Conservation (phyloP, 2,329 filamentous ascomycete species). For the Penicillium sclerotigenum region DNA sequence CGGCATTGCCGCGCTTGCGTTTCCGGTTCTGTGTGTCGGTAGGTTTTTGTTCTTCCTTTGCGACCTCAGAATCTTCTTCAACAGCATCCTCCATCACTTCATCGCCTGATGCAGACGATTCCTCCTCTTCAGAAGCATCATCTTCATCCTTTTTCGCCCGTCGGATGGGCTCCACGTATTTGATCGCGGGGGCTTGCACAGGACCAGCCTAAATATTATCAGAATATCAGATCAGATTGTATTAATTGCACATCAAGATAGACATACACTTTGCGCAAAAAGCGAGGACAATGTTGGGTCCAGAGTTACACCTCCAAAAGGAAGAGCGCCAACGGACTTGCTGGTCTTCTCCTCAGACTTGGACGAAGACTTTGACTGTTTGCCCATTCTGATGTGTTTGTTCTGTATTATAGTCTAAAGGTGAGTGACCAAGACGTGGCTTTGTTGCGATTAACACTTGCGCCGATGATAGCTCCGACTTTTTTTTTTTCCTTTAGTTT, state of each 20-base stretch:
- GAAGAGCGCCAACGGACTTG: constrained; percentile 20
- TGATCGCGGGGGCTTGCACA: constrained; percentile 36
- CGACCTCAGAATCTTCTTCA: constrained; percentile 51
- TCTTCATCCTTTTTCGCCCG: constrained; percentile 29
- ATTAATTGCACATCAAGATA: neutral
- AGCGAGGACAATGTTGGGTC: constrained; percentile 68
- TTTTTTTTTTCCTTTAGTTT: constrained; percentile 24
- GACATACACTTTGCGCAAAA: constrained; percentile 69
- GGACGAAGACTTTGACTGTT: constrained; percentile 32
- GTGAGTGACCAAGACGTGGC: neutral
- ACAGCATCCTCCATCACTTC: constrained; percentile 45
- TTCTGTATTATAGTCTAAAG: neutral
- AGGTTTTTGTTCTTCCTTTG: constrained; percentile 32
- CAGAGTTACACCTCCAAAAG: constrained; percentile 58
- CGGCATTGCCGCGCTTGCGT: constrained; percentile 53
- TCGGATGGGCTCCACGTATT: constrained; percentile 19
- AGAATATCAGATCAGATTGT: constrained; percentile 5
- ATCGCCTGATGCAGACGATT: constrained; percentile 31
- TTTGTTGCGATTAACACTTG: constrained; percentile 5
- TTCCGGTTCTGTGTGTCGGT: constrained; percentile 42
- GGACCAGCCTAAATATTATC: constrained; percentile 38
- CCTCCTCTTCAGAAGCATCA: constrained; percentile 29
- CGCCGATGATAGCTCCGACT: constrained; percentile 20
- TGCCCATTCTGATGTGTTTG: constrained; percentile 31
- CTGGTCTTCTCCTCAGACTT: constrained; percentile 18